A percentile compares a stretch with the other conserved stretches of the same genome.
Conservation (phyloP, 2,329 filamentous ascomycete genomes). For the Exophiala viscosa region DNA sequence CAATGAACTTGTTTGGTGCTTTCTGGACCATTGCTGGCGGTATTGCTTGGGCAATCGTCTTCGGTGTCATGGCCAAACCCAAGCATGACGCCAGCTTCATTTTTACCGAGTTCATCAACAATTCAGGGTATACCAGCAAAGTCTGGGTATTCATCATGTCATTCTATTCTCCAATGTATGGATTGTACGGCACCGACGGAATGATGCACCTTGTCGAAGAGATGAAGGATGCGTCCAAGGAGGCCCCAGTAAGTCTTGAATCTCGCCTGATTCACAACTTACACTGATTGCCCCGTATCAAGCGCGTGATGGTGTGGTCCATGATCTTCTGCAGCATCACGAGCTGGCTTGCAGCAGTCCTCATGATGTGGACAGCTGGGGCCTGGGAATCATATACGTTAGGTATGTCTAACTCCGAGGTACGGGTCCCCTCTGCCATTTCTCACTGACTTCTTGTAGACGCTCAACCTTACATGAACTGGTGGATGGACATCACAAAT, state of each 20-base stretch:
- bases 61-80: constrained; percentile 21
- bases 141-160: constrained; percentile 59
- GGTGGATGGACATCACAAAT: constrained; percentile 36
- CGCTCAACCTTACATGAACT: constrained; percentile 35
- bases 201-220: constrained; percentile 54
- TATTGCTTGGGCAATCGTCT: constrained; percentile 21
- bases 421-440: background rate
- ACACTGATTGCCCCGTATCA: background rate
- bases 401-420: constrained; percentile 7
- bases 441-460: constrained; percentile 41
- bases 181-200: constrained; percentile 60
- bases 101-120: constrained; percentile 54
- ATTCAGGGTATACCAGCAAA: constrained; percentile 39
- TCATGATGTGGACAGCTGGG: constrained; percentile 22
- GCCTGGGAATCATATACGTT: constrained; percentile 21
- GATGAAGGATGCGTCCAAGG: constrained; percentile 53
- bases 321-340: constrained; percentile 24
- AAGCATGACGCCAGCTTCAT: constrained; percentile 42
- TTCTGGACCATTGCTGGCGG: constrained; percentile 20
- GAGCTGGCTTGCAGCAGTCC: constrained; percentile 18
- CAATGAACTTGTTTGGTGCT: constrained; percentile 20
- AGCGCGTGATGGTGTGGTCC: constrained; percentile 23
- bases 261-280: background rate
- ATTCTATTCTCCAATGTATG: constrained; percentile 67
- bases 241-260: constrained; percentile 15